A percentile compares a stretch with the other conserved stretches of the same genome.
phyloP scores from a whole-genome alignment of 2,329 filamentous ascomycete species.

The Monilinia fructigena region DNA sequence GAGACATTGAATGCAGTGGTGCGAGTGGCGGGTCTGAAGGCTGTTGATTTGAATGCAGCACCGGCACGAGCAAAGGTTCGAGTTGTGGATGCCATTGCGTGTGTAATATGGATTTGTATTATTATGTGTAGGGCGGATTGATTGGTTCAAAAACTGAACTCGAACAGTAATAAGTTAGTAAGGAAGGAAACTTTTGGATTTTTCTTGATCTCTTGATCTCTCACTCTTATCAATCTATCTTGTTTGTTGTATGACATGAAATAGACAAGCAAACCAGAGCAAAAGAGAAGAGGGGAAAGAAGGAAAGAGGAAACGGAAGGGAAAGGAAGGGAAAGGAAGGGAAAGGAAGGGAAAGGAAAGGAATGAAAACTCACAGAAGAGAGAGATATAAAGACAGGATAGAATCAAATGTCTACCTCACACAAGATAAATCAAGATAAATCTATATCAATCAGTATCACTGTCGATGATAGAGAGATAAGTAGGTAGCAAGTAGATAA shows the following conservation, averaged over 20 bases:
- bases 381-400: neutral
- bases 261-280: too few species aligned
- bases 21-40: slow-evolving; percentile 57
- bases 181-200: neutral
- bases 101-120: slow-evolving; percentile 6
- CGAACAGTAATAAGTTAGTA: neutral
- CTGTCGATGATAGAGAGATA: too few species aligned
- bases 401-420: neutral
- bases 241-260: neutral
- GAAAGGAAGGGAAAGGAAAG: too few species aligned
- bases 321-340: too few species aligned
- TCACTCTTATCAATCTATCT: neutral
- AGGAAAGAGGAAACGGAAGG: too few species aligned
- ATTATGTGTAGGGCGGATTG: slow-evolving; percentile 18
- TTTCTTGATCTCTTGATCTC: neutral
- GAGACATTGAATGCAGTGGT: slow-evolving; percentile 57
- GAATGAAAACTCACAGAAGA: slow-evolving; percentile 3
- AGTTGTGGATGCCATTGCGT: slow-evolving; percentile 34
- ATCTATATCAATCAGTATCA: neutral
- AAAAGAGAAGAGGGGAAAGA: too few species aligned
- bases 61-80: slow-evolving; percentile 44
- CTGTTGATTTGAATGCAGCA: slow-evolving; percentile 32
- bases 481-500: too few species aligned
- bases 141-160: neutral
- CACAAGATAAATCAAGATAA: neutral